Evolutionary conservation across 768 basidiomycete species (phyloP), one percentile per base, ranked within the genome.

Genomic region (Ramaria rubella): DNA sequence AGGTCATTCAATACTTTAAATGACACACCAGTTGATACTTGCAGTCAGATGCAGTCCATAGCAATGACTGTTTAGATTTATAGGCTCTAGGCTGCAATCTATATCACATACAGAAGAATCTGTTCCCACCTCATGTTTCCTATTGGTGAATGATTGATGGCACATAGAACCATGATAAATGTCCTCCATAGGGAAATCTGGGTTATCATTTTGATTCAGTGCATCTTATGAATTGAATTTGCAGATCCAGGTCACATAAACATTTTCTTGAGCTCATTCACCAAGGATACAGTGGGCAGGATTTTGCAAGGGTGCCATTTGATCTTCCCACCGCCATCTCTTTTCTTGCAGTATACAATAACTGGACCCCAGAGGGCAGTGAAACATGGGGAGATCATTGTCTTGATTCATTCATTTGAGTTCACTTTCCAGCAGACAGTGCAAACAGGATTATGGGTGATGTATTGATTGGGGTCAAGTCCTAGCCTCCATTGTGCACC

Each of bases 1-100:
- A n/a, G n/a, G n/a, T 38, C n/a, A 38, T 38, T 11, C 36, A 34
- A 48, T 6, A 15, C 36, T 27, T 51, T 31, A 21, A 60, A 26
- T 11, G 23, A 42, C 49, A n/a, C 59, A 68, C 68, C 67, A 67
- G 57, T 67, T 64, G 9, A 59, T 60, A 44, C 67, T 67, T 9
- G 67, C n/a, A 3, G 59, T 61, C 9, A 69, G 36, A 40, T 68
- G 63, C 19, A 69, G 64, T 6, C 68, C 64, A 49, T 49, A 65
- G 3, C 52, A 60, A 14, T 61, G 55, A 14, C 31, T 27, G 5
- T 23, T 57, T 9, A 67, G 57, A 44, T 45, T 52, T 44, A 38
- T 26, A n/a, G 19, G 29, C 26, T 19, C 21, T 58, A 19, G 21
- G 2, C n/a, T 21, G n/a, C 11, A 11, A 11, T 26, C 27, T 5